These are phyloP conservation scores for Taphrina communis DNA, from an alignment of 1,139 yeast genomes.

Conservation along the genomic window DNA sequence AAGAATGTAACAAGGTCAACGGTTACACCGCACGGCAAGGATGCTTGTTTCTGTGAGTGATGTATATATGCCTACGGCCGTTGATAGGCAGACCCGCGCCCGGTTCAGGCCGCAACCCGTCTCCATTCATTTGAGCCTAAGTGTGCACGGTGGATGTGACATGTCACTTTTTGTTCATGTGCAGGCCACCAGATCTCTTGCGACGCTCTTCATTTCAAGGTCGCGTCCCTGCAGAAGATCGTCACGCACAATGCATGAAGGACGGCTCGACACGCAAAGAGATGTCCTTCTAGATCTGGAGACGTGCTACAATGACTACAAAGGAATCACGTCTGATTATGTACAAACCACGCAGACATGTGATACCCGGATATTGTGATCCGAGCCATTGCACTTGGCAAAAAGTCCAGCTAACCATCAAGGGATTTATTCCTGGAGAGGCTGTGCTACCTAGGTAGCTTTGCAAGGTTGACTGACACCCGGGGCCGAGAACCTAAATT, in stretches of 20 bases:
- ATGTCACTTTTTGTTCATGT: background rate
- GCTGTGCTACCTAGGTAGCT: background rate
- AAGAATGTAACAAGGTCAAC: constrained; percentile 3
- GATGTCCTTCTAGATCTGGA: background rate
- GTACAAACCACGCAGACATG: background rate
- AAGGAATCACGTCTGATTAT: background rate
- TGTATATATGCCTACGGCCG: background rate
- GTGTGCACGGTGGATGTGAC: background rate
- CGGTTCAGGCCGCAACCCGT: background rate
- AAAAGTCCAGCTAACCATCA: too few species aligned
- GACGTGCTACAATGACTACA: background rate
- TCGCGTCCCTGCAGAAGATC: background rate
- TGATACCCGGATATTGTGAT: background rate
- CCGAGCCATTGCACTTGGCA: background rate
- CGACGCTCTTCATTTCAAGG: background rate
- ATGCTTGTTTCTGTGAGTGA: background rate
- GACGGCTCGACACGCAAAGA: background rate
- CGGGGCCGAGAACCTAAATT: background rate
- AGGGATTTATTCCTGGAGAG: background rate
- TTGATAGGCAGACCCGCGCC: background rate
- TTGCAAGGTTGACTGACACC: background rate
- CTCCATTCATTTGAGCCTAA: background rate
- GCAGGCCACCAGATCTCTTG: background rate
- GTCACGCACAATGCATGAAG: background rate
- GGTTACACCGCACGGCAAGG: background rate